phyloP scores from a whole-genome alignment of 2,329 filamentous ascomycete genomes.

The Pseudocercospora fijiensis region DNA sequence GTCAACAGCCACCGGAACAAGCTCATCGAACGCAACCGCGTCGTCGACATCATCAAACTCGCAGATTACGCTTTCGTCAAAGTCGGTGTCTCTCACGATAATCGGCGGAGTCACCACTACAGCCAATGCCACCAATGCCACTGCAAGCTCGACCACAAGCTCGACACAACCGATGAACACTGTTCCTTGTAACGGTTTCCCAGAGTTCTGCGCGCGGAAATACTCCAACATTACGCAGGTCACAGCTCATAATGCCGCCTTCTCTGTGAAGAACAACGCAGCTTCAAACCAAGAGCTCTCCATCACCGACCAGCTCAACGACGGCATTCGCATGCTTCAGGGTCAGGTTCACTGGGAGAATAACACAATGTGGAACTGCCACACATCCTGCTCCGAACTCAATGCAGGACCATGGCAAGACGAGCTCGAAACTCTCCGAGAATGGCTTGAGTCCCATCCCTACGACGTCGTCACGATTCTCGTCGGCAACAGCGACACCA shows the following conservation, averaged over 20 bases:
- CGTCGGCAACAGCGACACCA: slow-evolving; percentile 79
- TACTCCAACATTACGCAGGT: slow-evolving; percentile 82
- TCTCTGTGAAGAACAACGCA: slow-evolving; percentile 66
- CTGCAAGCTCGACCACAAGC: slow-evolving; percentile 32
- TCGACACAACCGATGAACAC: slow-evolving; percentile 61
- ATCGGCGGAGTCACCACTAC: slow-evolving; percentile 19
- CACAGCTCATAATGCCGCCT: slow-evolving; percentile 78
- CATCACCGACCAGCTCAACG: slow-evolving; percentile 71
- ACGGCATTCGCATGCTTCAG: slow-evolving; percentile 67
- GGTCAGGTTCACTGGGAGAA: slow-evolving; percentile 59
- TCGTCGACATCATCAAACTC: slow-evolving; percentile 21
- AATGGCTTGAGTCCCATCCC: slow-evolving; percentile 73
- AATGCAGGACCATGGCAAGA: slow-evolving; percentile 74
- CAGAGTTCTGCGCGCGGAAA: slow-evolving; percentile 72
- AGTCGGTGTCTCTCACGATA: slow-evolving; percentile 27
- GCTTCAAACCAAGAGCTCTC: slow-evolving; percentile 71
- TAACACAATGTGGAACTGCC: slow-evolving; percentile 71
- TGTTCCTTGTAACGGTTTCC: slow-evolving; percentile 69
- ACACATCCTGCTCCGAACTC: slow-evolving; percentile 77
- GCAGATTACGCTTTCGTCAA: slow-evolving; percentile 28
- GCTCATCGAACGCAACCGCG: slow-evolving; percentile 38
- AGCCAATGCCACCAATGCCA: slow-evolving; percentile 24
- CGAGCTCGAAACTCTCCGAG: slow-evolving; percentile 67
- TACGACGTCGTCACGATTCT: slow-evolving; percentile 87
- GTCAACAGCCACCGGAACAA: slow-evolving; percentile 44